phyloP scores from a whole-genome alignment of 83 land plant genomes.

The Picea abies region DNA sequence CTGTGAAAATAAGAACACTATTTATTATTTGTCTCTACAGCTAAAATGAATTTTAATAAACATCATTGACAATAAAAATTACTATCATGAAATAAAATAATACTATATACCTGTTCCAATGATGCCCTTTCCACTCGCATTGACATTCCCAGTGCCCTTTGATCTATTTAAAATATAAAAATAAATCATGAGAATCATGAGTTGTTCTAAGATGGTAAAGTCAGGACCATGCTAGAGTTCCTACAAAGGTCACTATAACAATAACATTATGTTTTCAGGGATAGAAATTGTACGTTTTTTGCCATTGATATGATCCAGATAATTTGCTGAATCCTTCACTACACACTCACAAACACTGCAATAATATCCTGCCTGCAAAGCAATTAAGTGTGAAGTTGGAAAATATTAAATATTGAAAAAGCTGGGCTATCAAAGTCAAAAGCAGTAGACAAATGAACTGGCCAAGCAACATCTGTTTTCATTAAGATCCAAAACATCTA shows the following conservation, averaged over 20 bases:
- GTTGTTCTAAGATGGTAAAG: not conserved
- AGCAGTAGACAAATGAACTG: not conserved
- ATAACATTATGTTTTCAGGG: not conserved
- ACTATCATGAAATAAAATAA: too few species aligned
- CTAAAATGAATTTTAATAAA: too few species aligned
- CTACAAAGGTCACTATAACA: not conserved
- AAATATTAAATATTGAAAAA: not conserved
- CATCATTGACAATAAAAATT: too few species aligned
- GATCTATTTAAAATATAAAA: constrained; percentile 52
- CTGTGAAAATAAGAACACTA: too few species aligned
- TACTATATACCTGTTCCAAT: constrained; percentile 67
- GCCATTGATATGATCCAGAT: constrained; percentile 98
- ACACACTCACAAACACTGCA: constrained; percentile 98
- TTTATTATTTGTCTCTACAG: too few species aligned
- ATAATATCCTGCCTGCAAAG: constrained; percentile 91
- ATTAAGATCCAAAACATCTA: not conserved
- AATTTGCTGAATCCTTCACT: constrained; percentile 98
- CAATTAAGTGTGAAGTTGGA: not conserved
- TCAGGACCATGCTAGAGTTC: not conserved
- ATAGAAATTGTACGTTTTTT: constrained; percentile 78
- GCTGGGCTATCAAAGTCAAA: not conserved
- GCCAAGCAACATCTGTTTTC: not conserved
- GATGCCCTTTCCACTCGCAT: constrained; percentile 98
- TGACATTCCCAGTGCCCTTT: constrained; percentile 98
- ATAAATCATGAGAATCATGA: constrained; percentile 4